Evolutionary conservation across 1,284 basidiomycete genomes (phyloP).

Genomic region (Exobasidium rhododendri): DNA sequence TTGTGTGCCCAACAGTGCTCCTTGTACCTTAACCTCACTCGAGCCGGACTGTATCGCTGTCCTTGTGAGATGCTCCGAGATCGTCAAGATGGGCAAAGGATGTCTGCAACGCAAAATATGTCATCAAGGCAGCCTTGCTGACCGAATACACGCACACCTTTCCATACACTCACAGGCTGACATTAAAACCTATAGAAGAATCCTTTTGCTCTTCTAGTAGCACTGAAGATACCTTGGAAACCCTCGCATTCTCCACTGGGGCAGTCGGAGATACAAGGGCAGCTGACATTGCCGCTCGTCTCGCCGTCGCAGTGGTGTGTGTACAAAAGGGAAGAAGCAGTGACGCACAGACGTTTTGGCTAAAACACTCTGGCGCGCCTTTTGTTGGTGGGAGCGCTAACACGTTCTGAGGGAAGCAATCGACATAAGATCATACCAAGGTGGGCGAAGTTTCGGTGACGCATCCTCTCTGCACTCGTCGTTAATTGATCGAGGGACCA

Average conservation of each 20-base stretch:
- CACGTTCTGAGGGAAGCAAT: too few species aligned
- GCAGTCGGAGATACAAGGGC: neutral
- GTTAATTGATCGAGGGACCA: too few species aligned
- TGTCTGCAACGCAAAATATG: constrained; percentile 67
- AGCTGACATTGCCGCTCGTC: neutral
- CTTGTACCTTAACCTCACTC: constrained; percentile 63
- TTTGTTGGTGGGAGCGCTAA: too few species aligned
- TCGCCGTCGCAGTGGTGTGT: too few species aligned
- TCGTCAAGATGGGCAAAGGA: constrained; percentile 90
- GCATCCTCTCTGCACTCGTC: too few species aligned
- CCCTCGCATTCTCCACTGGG: constrained; percentile 9
- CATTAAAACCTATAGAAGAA: constrained; percentile 25
- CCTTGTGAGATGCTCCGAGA: constrained; percentile 90
- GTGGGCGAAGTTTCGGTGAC: too few species aligned
- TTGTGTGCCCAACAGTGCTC: constrained; percentile 90
- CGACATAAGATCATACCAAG: too few species aligned
- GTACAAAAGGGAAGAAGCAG: constrained; percentile 15
- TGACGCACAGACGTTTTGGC: constrained; percentile 21
- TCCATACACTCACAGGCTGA: constrained; percentile 26
- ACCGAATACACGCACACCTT: too few species aligned
- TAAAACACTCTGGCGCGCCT: too few species aligned
- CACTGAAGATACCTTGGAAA: constrained; percentile 26
- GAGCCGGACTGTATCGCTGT: constrained; percentile 64
- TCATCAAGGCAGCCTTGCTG: too few species aligned
- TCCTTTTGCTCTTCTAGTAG: constrained; percentile 25